Conservation (phyloP, 345 rosid genomes). For the Citrus medica region DNA sequence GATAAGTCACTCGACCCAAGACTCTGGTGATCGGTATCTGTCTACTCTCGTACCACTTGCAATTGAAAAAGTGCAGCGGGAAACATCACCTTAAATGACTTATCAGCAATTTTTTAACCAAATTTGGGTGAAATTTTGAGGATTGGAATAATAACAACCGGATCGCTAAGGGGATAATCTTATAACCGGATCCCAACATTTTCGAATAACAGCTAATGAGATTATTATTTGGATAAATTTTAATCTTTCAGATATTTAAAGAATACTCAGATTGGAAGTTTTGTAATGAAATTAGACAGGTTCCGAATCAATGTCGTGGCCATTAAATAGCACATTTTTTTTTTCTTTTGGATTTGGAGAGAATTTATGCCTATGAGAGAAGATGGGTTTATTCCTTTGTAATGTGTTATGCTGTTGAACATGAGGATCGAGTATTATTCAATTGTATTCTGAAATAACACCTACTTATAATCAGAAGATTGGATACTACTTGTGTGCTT, state of each 20-base stretch:
- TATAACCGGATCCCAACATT: no score
- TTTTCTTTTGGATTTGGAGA: neutral
- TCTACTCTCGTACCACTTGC: slow-evolving; percentile 7
- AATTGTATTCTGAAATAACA: neutral
- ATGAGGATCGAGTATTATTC: neutral
- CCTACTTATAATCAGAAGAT: neutral
- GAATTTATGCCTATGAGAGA: neutral
- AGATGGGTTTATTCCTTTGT: neutral
- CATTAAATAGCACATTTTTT: neutral
- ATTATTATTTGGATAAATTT: neutral
- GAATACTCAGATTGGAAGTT: neutral
- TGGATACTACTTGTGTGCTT: neutral
- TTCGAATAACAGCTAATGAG: neutral
- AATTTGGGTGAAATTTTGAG: neutral
- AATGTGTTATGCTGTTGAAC: neutral
- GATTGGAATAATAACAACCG: neutral
- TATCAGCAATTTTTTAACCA: neutral
- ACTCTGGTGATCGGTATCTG: neutral
- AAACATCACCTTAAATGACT: neutral
- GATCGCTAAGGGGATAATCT: no score
- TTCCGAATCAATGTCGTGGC: neutral
- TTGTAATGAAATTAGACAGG: neutral
- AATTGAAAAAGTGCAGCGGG: neutral
- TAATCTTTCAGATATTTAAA: neutral
- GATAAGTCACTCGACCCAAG: neutral